A percentile compares a stretch with the other conserved stretches of the same genome.
These are phyloP conservation scores for Panicum miliaceum DNA, from an alignment of 176 grass and related monocot species.

Conservation along the genomic window DNA sequence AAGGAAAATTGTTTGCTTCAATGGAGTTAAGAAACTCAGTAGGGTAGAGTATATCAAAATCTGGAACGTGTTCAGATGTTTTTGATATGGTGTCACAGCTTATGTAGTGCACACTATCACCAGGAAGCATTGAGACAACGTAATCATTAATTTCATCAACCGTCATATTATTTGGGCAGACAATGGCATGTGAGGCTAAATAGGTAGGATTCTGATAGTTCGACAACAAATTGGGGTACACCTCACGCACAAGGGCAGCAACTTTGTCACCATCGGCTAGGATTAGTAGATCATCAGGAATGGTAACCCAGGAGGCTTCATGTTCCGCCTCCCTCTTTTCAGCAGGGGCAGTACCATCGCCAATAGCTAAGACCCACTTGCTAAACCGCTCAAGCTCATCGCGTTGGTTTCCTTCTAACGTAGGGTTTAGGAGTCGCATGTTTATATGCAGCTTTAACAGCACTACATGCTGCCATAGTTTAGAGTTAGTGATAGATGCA, in stretches of 20 bases:
- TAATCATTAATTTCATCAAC: not conserved
- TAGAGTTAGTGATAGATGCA: slow-evolving; percentile 4
- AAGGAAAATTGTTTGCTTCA: not conserved
- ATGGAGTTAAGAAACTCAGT: not conserved
- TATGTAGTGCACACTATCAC: not conserved
- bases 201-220: too few relatives aligned
- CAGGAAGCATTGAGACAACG: not conserved
- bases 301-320: not conserved
- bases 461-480: not conserved
- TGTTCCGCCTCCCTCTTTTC: fast-evolving
- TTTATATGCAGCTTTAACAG: not conserved
- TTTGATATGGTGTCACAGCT: not conserved
- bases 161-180: not conserved
- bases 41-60: not conserved
- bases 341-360: not conserved
- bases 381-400: not conserved
- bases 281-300: not conserved
- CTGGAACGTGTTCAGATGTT: not conserved
- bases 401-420: not conserved
- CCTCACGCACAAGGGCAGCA: not conserved
- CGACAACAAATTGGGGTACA: not conserved
- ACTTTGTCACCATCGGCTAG: not conserved
- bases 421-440: not conserved
- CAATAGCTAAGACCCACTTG: not conserved
- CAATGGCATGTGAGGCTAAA: not conserved